Base-by-base conservation (phyloP, 768 basidiomycete genomes). In the Suillus subaureus region DNA sequence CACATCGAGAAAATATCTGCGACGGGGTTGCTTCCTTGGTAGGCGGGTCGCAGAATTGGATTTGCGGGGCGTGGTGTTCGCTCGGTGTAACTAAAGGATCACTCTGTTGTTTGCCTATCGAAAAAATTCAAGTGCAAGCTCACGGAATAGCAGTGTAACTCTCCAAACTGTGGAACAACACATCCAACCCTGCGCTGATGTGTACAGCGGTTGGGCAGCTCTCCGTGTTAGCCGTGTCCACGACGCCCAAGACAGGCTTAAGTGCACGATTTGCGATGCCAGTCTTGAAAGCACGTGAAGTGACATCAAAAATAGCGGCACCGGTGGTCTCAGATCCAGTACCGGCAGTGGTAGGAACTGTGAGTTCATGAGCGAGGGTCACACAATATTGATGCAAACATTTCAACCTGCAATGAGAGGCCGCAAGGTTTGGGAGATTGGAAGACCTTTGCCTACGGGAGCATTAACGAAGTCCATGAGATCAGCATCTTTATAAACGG, bases 401-500 rank as follows among this genome's bases (percentile, higher is more conserved):
- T 11, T 73, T 81, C 66, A 65, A 78, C 95, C 83, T 52, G 94
- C 94, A 66, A 97, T 97, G 56, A 99, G 82, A 16, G 97, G 97
- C 9, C 87, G 81, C 28, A 99, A 81, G 21, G 82, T 79, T 73
- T 92, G 81, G 3, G 84, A 80, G 68, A 99, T 90, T 3, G 96
- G 93, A 45, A 90, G 82, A 6, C 96, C 96, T 78, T 94, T 96
- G 51, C 97, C 97, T 62, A 98, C 83, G 0, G 97, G 97, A 1
- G 97, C 96, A 73, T 98, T 99, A 78, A 98, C 93, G 76, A 97
- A 99, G 75, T 99, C 97, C 81, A 96, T 91, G 12, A 98, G 80
- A 73, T 97, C 93, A 1, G 93, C 87, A 68, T 98, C 94, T 70
- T 91, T 91, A 82, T 98, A 98, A 13, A 93, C 93, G 0, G 92